Base-by-base conservation (phyloP, 768 basidiomycete genomes). In the Tulasnella sp. region DNA sequence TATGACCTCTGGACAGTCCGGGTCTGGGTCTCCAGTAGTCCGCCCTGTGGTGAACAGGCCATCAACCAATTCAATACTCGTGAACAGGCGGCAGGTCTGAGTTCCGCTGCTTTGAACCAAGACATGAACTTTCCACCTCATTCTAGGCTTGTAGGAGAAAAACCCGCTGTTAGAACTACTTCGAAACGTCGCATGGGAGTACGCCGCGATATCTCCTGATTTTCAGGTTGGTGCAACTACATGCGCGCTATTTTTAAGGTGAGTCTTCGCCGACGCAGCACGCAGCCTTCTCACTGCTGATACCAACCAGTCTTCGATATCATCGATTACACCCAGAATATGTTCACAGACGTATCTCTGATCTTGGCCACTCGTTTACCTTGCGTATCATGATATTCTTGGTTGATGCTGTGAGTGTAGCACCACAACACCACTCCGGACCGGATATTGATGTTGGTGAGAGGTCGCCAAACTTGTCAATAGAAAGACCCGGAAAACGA, bases 271-370 rank as follows among this genome's bases (percentile, higher is more conserved):
- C 45, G 24, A 34, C 24, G 17, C 10, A 9, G 7, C n/a, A 4
- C 32, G 32, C 10, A 7, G n/a, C 3, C 29, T 23, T 4, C 34
- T 38, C 34, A 38, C 34, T 38, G 15, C 5, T 38, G 34, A 5
- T 38, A 38, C 34, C 7, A 38, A 38, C 8, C 47, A 21, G 96
- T 68, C 70, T 98, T 64, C 87, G 83, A 67, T 98, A 98, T 65
- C 94, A 98, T 67, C 86, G 94, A 52, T 79, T 99, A 13, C 96
- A 98, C 70, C 96, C 96, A 13, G 96, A 98, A 71, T 99, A 99
- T 69, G 85, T 99, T 59, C 89, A 91, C 69, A 79, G 80, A 52
- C 84, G 96, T 11, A 92, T 99, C 61, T 86, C 91, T 66, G 85
- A 83, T 65, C 81, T 99, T 19, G 88, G 85, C 3, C 78, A 78